Conservation (phyloP, 768 basidiomycete species). For the Punctularia strigosozonata region DNA sequence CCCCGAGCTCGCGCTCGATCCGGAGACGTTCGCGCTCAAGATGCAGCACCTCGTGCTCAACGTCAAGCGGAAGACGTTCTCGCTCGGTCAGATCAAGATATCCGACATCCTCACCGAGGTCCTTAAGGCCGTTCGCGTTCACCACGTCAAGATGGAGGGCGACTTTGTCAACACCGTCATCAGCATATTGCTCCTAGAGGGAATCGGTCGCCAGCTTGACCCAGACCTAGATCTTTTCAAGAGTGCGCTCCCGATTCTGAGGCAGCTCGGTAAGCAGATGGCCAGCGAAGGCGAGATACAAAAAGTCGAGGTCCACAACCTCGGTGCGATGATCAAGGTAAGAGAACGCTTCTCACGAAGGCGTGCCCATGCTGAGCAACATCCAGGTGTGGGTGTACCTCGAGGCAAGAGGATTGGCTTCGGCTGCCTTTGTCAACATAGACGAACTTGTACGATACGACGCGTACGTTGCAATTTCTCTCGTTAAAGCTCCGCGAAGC, state of each 20-base stretch:
- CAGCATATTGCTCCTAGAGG: conserved; percentile 85
- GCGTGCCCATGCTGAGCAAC: background rate
- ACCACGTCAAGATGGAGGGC: conserved; percentile 97
- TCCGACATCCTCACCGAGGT: conserved; percentile 89
- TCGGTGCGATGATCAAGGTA: conserved; percentile 86
- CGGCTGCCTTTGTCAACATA: conserved; percentile 63
- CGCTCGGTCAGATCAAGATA: conserved; percentile 92
- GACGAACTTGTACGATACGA: conserved; percentile 86
- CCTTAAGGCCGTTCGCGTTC: conserved; percentile 70
- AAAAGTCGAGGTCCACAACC: conserved; percentile 53
- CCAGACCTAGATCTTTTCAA: conserved; percentile 91
- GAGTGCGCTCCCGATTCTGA: conserved; percentile 84
- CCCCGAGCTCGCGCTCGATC: conserved; percentile 82
- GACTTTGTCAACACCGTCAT: conserved; percentile 99
- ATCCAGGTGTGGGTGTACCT: conserved; percentile 82
- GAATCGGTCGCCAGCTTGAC: conserved; percentile 90
- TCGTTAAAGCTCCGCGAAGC: no score
- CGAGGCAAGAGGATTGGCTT: conserved; percentile 82
- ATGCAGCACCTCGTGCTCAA: conserved; percentile 93
- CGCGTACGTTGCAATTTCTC: conserved; percentile 45
- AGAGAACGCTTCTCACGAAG: conserved; percentile 10
- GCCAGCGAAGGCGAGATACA: conserved; percentile 57
- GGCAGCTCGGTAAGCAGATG: conserved; percentile 89
- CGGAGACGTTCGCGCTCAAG: conserved; percentile 92
- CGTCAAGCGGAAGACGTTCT: conserved; percentile 95